A percentile compares a stretch with the other conserved stretches of the same genome.
Evolutionary conservation across 208 protist species (phyloP).

Genomic region (Kentomonas sorsogonicus): DNA sequence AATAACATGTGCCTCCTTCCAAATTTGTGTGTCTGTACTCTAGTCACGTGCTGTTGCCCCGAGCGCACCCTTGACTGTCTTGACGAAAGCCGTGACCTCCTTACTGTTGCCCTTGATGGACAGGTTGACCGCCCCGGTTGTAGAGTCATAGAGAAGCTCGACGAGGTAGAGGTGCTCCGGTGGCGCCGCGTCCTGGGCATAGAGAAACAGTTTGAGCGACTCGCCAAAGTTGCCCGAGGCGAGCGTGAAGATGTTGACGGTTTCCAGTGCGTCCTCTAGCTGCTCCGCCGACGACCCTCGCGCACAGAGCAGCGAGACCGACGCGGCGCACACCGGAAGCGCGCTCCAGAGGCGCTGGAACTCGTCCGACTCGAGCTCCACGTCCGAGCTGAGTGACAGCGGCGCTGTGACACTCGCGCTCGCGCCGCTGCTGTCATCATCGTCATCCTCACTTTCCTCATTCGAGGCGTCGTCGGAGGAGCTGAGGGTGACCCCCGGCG

Average conservation of each 20-base stretch:
- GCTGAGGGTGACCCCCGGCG: no score
- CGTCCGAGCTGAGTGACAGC: conserved; percentile 29
- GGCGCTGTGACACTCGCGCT: no score
- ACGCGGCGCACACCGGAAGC: not conserved
- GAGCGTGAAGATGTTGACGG: conserved; percentile 39
- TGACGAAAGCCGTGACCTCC: conserved; percentile 11
- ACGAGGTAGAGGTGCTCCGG: conserved; percentile 22
- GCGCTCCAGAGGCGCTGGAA: conserved; percentile 39
- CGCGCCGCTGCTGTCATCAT: no score
- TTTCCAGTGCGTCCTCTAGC: conserved; percentile 35
- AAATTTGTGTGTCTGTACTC: no score
- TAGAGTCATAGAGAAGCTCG: conserved; percentile 24
- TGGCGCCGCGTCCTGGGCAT: conserved; percentile 26
- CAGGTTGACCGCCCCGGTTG: conserved; percentile 18
- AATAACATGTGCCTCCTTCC: no score
- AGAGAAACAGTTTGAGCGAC: conserved; percentile 38
- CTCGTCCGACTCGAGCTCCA: conserved; percentile 27
- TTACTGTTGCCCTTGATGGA: conserved; percentile 35
- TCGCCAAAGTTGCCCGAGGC: conserved; percentile 39
- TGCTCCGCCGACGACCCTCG: no score
- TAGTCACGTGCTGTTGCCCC: no score
- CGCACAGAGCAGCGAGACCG: no score
- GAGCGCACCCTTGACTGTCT: conserved; percentile 1
- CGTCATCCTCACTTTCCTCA: no score
- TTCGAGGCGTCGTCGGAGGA: no score